Evolutionary conservation across 1,139 yeast species (phyloP), one percentile per base, ranked within the genome.

Genomic region (Nakaseomyces delphensis): DNA sequence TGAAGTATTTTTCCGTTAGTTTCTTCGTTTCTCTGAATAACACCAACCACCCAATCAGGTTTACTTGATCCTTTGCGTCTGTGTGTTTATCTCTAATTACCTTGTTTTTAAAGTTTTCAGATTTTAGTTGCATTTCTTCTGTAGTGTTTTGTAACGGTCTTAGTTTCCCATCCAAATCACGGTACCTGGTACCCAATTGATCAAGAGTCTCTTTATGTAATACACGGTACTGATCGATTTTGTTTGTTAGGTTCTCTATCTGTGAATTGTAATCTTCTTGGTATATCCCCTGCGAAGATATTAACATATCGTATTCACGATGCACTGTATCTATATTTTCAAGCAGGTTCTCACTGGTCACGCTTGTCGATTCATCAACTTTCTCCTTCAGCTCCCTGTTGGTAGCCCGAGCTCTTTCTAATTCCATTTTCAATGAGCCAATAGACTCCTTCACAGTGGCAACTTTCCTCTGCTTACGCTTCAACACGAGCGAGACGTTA

Each of bases 401-500:
- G 7, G 18, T 15, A 1, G 7, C 9, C 10, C 27, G 16, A 2
- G 14, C 16, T n/a, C 21, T 21, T 10, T 21, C 37, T 11, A 33
- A 14, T n/a, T 33, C 18, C n/a, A 21, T 18, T 8, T n/a, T 11
- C 11, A 33, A n/a, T 4, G 10, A 8, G 5, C 9, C 27, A 13
- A 33, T 33, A 20, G 25, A 78, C 35, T 66, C 67, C 57, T 82
- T 86, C 52, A 79, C 61, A 54, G 80, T 86, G 31, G 67, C 54
- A 36, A 81, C 72, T 47, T 84, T 65, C 46, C 87, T 68, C 54
- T 79, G 80, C 55, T 81, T 79, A 46, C 89, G 65, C 49, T 72
- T 77, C 49, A 80, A 63, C 49, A 79, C 60, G 0, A 84, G 78
- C 50, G 71, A 75, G 36, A 79, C 68, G 66, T 79, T 79, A 53